Evolutionary conservation across 352 stramenopile genomes (phyloP), one percentile per base, ranked within the genome.

Genomic region (Phytophthora megakarya): DNA sequence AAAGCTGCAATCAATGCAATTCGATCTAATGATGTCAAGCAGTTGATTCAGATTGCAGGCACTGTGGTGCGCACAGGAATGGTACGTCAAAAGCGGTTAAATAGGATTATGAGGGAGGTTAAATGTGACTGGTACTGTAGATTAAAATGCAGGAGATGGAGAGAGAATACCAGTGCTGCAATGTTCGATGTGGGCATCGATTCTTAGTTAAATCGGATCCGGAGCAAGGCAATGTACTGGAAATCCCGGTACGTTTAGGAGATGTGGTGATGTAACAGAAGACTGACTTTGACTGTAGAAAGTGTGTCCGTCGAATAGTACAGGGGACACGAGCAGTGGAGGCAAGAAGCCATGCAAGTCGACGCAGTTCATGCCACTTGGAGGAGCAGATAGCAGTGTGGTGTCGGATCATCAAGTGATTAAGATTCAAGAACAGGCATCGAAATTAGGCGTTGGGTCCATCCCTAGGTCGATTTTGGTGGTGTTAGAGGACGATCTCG

Each of bases 351-450:
- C 73, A 19, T 98, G 93, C 75, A 82, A 80, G 49, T 94, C 83
- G 26, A 97, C 71, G 38, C 79, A 86, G 30, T 96, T 91, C 40
- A 60, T 85, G 15, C 60, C 80, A 5, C 51, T 91, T 16, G 80
- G 81, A 13, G 65, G 65, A 15, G 64, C 69, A 11, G 69, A 75
- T 21, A 78, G 77, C 15, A 72, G 76, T 22, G 65, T 88, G 0
- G 77, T 90, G 45, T 88, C 78, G 11, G 81, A 90, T 59, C 80
- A 90, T 61, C 80, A 99, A 69, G 93, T 98, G 70, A 97, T 98
- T 56, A 98, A 98, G 71, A 92, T 99, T 42, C 96, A 99, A 73
- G 97, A 99, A 67, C 86, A 96, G 46, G 89, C 93, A 19, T 92
- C 89, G n/a, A 95, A 92, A 59, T 65, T 98, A 12, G 81, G 78